Percentiles rank a stretch among this genome's conserved stretches.
These are phyloP conservation scores for Zygosaccharomyces lentus DNA, from an alignment of 805 yeast species.

Conservation along the genomic window DNA sequence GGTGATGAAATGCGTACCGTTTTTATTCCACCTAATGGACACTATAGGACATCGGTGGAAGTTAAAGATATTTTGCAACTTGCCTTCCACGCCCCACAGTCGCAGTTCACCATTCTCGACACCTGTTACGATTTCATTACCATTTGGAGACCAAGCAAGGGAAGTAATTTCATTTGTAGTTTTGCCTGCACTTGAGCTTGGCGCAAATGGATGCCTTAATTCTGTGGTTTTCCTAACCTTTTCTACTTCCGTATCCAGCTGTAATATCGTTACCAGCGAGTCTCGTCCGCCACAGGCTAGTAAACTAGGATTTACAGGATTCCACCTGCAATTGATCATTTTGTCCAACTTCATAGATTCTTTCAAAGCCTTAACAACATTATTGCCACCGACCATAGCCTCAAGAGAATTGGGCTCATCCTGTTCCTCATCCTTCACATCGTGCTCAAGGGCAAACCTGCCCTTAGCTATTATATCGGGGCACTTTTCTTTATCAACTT, in stretches of 20 bases:
- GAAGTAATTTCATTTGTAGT: conserved; percentile 32
- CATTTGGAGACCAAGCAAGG: conserved; percentile 63
- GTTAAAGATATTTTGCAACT: conserved; percentile 51
- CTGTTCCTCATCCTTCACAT: conserved; percentile 12
- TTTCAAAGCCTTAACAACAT: conserved; percentile 36
- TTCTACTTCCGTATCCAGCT: conserved; percentile 28
- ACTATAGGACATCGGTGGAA: conserved; percentile 54
- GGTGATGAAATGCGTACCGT: conserved; percentile 52
- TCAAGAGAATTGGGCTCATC: background rate
- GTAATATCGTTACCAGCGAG: conserved; percentile 45
- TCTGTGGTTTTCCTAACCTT: conserved; percentile 11
- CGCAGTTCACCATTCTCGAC: conserved; percentile 68
- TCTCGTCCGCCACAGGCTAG: conserved; percentile 54
- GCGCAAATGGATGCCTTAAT: conserved; percentile 37
- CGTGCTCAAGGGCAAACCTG: conserved; percentile 32
- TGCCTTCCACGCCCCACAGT: conserved; percentile 74
- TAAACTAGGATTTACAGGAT: conserved; percentile 43
- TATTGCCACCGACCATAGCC: conserved; percentile 11
- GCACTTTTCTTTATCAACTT: conserved; percentile 37
- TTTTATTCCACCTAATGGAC: conserved; percentile 55
- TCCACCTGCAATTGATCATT: conserved; percentile 51
- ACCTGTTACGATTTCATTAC: conserved; percentile 58
- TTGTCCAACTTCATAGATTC: conserved; percentile 41
- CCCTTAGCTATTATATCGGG: conserved; percentile 32
- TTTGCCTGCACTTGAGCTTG: conserved; percentile 19